phyloP scores from a whole-genome alignment of 768 basidiomycete species.

The Boletus speciosus region DNA sequence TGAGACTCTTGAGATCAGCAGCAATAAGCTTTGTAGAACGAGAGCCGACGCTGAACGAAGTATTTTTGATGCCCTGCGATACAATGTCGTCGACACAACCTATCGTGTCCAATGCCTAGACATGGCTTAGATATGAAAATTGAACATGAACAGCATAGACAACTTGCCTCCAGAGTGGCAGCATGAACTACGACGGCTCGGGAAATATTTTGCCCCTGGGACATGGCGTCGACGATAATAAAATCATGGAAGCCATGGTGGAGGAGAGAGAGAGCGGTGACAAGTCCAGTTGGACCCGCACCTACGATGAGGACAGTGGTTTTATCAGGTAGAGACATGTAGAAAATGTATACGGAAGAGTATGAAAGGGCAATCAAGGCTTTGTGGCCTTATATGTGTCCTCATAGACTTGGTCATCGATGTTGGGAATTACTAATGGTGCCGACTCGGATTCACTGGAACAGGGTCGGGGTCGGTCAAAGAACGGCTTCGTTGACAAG shows the following conservation, averaged over 20 bases:
- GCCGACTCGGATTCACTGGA: background rate
- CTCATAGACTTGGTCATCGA: background rate
- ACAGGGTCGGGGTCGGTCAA: background rate
- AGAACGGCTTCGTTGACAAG: background rate
- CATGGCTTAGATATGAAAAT: conserved; percentile 30
- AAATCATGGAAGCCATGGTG: conserved; percentile 41
- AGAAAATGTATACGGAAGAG: background rate
- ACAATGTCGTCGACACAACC: conserved; percentile 39
- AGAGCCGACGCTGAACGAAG: conserved; percentile 27
- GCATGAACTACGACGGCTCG: conserved; percentile 49
- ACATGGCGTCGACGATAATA: conserved; percentile 40
- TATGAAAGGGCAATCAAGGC: background rate
- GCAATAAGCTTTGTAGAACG: conserved; percentile 28
- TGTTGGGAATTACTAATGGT: background rate
- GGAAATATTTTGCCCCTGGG: conserved; percentile 35
- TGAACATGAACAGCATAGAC: background rate
- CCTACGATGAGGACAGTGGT: conserved; percentile 49
- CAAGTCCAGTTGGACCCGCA: conserved; percentile 48
- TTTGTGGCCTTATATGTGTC: background rate
- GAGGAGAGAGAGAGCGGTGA: conserved; percentile 43
- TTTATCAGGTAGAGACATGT: conserved; percentile 29
- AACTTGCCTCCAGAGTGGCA: conserved; percentile 47
- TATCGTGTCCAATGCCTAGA: conserved; percentile 45
- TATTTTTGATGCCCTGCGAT: conserved; percentile 34
- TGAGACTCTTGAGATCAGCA: conserved; percentile 34